Conservation (phyloP, 1,284 basidiomycete species). For the Farysia itapuensis region DNA sequence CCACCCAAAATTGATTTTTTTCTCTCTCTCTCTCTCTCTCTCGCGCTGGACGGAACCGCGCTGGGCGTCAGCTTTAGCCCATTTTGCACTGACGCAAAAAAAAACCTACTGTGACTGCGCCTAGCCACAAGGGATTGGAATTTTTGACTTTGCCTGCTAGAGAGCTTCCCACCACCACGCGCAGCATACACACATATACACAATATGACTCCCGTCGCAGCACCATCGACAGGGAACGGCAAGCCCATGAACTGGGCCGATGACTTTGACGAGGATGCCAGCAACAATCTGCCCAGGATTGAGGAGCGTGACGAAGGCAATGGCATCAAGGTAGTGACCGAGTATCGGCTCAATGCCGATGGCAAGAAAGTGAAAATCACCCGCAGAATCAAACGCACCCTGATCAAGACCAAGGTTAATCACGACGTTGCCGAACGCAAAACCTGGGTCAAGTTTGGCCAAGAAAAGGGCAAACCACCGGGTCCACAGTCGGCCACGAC, state of each 20-base stretch:
- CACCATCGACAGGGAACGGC: slow-evolving; percentile 31
- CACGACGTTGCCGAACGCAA: slow-evolving; percentile 90
- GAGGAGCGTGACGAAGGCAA: slow-evolving; percentile 78
- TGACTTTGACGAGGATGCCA: slow-evolving; percentile 50
- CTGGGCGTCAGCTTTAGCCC: no score
- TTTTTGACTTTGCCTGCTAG: no score
- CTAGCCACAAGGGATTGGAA: no score
- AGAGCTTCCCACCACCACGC: no score
- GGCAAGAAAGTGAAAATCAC: slow-evolving; percentile 88
- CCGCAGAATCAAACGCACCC: slow-evolving; percentile 78
- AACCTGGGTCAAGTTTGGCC: slow-evolving; percentile 90
- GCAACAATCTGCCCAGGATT: slow-evolving; percentile 32
- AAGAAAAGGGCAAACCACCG: slow-evolving; percentile 81
- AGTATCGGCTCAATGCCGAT: slow-evolving; percentile 83
- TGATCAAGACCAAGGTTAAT: slow-evolving; percentile 90
- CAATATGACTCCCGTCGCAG: slow-evolving; percentile 34
- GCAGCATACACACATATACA: slow-evolving; percentile 1
- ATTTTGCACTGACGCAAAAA: no score
- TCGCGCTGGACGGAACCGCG: no score
- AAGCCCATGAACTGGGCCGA: slow-evolving; percentile 57
- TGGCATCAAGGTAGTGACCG: slow-evolving; percentile 81
- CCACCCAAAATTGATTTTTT: no score
- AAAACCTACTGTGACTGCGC: no score
- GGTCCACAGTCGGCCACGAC: slow-evolving; percentile 86
- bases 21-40: no score